Percentiles rank a stretch among this genome's conserved stretches.
Evolutionary conservation across 495 filamentous ascomycete genomes (phyloP).

Genomic region (Hypoxylon trugodes): DNA sequence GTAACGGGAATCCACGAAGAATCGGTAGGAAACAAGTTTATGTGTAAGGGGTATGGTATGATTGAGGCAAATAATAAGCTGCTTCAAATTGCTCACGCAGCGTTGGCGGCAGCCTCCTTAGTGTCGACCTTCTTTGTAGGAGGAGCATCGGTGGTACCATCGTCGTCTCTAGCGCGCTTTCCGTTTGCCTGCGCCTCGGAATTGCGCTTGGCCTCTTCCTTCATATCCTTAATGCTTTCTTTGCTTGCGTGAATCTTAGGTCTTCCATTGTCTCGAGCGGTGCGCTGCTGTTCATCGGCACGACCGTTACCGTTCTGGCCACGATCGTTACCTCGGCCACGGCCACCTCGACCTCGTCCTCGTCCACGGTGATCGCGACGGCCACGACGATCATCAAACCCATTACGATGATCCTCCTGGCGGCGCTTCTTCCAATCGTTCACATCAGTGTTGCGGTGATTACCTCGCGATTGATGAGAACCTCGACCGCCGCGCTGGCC

Average conservation of each 20-base stretch:
- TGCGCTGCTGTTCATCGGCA: constrained; percentile 43
- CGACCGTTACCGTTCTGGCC: constrained; percentile 48
- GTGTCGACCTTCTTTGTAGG: constrained; percentile 61
- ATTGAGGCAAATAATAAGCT: no score
- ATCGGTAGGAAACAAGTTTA: no score
- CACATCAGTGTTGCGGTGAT: constrained; percentile 51
- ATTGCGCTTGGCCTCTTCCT: constrained; percentile 26
- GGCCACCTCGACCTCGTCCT: constrained; percentile 50
- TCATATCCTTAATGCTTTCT: constrained; percentile 39
- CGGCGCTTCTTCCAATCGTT: constrained; percentile 76
- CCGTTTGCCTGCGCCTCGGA: constrained; percentile 39
- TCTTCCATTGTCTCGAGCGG: constrained; percentile 39
- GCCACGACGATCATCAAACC: constrained; percentile 57
- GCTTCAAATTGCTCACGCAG: constrained; percentile 18
- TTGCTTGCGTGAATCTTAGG: constrained; percentile 48
- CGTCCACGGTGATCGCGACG: constrained; percentile 49
- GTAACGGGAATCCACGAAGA: no score
- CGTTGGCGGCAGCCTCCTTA: constrained; percentile 45
- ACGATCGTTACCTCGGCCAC: constrained; percentile 42
- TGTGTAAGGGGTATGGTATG: not conserved
- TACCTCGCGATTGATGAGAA: constrained; percentile 17
- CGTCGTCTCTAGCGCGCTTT: constrained; percentile 57
- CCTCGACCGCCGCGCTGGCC: constrained; percentile 47
- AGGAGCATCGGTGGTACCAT: constrained; percentile 42
- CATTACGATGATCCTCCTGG: constrained; percentile 69